Base-by-base conservation (phyloP, 805 yeast genomes). In the Zygoascus biomembranicola region DNA sequence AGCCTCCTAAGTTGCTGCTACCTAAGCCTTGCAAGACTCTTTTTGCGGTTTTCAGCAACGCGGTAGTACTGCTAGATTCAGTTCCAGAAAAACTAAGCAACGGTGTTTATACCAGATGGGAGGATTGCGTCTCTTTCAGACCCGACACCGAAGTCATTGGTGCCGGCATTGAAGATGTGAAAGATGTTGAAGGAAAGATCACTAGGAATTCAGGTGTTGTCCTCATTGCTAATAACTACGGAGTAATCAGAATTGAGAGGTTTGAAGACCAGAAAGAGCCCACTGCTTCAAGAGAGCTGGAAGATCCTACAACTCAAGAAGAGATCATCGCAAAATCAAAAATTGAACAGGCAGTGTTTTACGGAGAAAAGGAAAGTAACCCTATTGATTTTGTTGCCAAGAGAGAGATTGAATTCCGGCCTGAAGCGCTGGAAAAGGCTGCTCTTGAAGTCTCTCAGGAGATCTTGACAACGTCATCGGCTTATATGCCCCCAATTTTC, bases 281-380 rank as follows among this genome's bases (percentile, higher is more conserved):
- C 28, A 32, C n/a, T 20, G 44, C 28, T 5, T 43, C 19, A 2
- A 13, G 5, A 13, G 47, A 44, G n/a, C 11, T 16, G 3, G 37
- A 41, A 13, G 35, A 41, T 20, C 44, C 43, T n/a, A 2, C 32
- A 4, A 18, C 3, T 6, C 32, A 28, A 14, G 46, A 49, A 28
- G n/a, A 28, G 58, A 73, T 2, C 74, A 26, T 82, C 47, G 73
- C 87, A 35, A 84, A 83, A 63, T 78, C 88, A 0, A 90, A 84
- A 60, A 79, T 92, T 20, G 94, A 85, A 59, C 97, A 90, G 67
- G 96, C 90, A 0, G 79, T 90, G 1, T 85, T 83, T 61, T 86
- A 80, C 57, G 68, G 65, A 9, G 59, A 69, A 5, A 61, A 63
- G 1, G 62, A 66, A 18, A 35, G 37, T 8, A 51, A 48, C 10